Conservation (phyloP, 1,284 basidiomycete species). For the Puccinia polysora region DNA sequence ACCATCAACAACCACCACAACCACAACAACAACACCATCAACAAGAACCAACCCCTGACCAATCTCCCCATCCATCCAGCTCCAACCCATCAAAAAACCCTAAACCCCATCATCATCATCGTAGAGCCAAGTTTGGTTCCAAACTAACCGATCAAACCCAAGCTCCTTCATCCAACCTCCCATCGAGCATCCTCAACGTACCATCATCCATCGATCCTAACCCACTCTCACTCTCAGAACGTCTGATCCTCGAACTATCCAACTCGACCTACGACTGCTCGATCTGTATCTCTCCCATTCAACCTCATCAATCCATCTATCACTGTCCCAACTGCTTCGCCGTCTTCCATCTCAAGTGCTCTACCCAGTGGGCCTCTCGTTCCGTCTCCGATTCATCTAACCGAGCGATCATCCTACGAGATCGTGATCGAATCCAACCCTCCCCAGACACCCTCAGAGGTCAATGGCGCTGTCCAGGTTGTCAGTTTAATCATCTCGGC, state of each 20-base stretch:
- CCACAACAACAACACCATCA: background rate
- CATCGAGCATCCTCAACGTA: background rate
- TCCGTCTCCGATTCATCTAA: constrained; percentile 25
- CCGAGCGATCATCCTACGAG: constrained; percentile 12
- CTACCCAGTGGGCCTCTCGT: constrained; percentile 35
- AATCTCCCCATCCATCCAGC: too few species aligned
- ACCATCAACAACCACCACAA: background rate
- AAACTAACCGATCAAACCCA: constrained; percentile 3
- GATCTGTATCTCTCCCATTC: constrained; percentile 32
- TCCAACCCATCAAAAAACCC: too few species aligned
- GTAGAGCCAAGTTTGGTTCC: background rate
- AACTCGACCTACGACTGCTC: constrained; percentile 31
- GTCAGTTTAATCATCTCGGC: constrained; percentile 31
- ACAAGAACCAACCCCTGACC: too few species aligned
- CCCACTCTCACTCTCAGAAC: constrained; percentile 30
- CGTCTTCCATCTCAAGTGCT: constrained; percentile 28
- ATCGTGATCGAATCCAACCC: constrained; percentile 35
- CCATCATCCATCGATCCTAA: constrained; percentile 1
- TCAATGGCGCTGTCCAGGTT: constrained; percentile 37
- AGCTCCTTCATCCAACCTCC: background rate
- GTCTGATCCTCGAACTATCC: constrained; percentile 34
- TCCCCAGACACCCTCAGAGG: constrained; percentile 24
- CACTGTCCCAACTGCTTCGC: constrained; percentile 33
- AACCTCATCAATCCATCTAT: constrained; percentile 27
- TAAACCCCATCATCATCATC: background rate